Percentiles rank a stretch among this genome's conserved stretches.
Evolutionary conservation across 305 asterid species (phyloP).

Genomic region (Fraxinus baroniana): DNA sequence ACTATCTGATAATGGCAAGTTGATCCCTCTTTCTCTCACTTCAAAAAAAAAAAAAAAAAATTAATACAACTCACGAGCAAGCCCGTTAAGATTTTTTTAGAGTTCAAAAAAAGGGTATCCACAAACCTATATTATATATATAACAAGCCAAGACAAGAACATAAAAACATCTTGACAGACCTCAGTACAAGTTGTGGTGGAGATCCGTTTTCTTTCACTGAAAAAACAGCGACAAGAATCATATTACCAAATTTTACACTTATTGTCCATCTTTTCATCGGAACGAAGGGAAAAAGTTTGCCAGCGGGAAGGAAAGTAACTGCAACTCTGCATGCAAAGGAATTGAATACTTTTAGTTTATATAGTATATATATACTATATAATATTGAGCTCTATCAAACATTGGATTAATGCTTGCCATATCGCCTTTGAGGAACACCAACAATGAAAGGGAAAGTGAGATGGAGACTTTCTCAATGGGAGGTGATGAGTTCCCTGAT

Average conservation of each 20-base stretch:
- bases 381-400: not conserved
- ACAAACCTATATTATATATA: slow-evolving; percentile 38
- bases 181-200: slow-evolving; percentile 62
- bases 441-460: slow-evolving; percentile 45
- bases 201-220: slow-evolving; percentile 34
- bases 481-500: slow-evolving; percentile 48
- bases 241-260: slow-evolving; percentile 18
- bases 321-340: slow-evolving; percentile 1
- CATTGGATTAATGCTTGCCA: slow-evolving; percentile 55
- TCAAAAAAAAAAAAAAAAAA: not conserved
- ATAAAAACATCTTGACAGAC: slow-evolving; percentile 40
- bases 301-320: not conserved
- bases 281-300: not conserved
- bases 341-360: not conserved
- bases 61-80: slow-evolving; percentile 55
- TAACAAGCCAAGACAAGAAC: slow-evolving; percentile 29
- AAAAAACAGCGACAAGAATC: slow-evolving; percentile 12
- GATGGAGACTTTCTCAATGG: slow-evolving; percentile 48
- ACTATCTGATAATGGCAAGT: slow-evolving; percentile 21
- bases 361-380: not conserved
- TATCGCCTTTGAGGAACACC: slow-evolving; percentile 53
- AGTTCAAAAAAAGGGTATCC: slow-evolving; percentile 66
- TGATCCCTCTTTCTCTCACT: slow-evolving; percentile 18
- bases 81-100: slow-evolving; percentile 38
- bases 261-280: not conserved